A percentile compares a stretch with the other conserved stretches of the same genome.
Evolutionary conservation across 805 yeast genomes (phyloP).

Genomic region (Lachancea waltii): DNA sequence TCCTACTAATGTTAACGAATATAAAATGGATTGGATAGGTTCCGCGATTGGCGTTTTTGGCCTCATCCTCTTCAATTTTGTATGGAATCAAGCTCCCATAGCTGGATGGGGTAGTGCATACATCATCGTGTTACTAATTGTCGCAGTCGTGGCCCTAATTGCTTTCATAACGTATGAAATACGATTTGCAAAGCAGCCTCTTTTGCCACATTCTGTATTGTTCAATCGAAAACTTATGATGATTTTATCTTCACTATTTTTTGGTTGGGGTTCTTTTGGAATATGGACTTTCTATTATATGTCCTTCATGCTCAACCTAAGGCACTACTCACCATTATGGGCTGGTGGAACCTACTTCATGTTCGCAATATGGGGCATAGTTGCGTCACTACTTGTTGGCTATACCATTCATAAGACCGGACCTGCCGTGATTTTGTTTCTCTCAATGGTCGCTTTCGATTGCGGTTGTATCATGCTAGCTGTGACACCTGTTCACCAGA

Average conservation of each 20-base stretch:
- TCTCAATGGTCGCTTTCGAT: slow-evolving; percentile 48
- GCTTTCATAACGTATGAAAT: slow-evolving; percentile 46
- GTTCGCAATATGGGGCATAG: slow-evolving; percentile 44
- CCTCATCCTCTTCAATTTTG: slow-evolving; percentile 56
- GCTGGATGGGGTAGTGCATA: slow-evolving; percentile 62
- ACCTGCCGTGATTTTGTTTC: slow-evolving; percentile 45
- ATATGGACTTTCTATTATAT: slow-evolving; percentile 63
- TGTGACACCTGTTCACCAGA: slow-evolving; percentile 51
- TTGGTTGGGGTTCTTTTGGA: slow-evolving; percentile 79
- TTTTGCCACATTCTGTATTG: slow-evolving; percentile 47
- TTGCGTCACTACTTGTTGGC: slow-evolving; percentile 51
- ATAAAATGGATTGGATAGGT: slow-evolving; percentile 47
- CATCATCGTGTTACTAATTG: slow-evolving; percentile 47
- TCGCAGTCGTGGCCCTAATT: slow-evolving; percentile 40
- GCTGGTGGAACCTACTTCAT: slow-evolving; percentile 43
- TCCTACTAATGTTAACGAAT: slow-evolving; percentile 21
- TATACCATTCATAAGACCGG: slow-evolving; percentile 39
- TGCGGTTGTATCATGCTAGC: slow-evolving; percentile 49
- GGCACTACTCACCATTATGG: slow-evolving; percentile 42
- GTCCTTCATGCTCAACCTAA: slow-evolving; percentile 43
- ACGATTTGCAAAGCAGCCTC: slow-evolving; percentile 41
- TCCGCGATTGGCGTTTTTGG: slow-evolving; percentile 52
- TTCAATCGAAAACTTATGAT: slow-evolving; percentile 38
- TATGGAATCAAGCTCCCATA: slow-evolving; percentile 70
- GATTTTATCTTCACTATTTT: slow-evolving; percentile 44